A percentile compares a stretch with the other conserved stretches of the same genome.
Evolutionary conservation across 257 asterid species (phyloP).

Genomic region (Petrea volubilis): DNA sequence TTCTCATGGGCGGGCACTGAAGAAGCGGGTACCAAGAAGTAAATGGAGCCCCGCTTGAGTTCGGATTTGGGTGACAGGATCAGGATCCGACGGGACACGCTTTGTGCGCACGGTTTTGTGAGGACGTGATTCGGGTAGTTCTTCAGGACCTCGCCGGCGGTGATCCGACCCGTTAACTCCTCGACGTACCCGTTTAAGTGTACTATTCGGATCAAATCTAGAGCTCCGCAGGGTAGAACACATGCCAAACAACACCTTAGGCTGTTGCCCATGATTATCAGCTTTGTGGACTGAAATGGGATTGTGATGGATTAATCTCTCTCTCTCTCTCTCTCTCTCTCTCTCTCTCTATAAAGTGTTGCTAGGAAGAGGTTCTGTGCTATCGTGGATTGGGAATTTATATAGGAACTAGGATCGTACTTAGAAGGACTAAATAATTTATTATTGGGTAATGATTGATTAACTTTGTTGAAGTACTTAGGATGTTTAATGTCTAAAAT

Average conservation of each 20-base stretch:
- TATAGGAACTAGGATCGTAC: slow-evolving; percentile 27
- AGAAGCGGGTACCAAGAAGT: slow-evolving; percentile 83
- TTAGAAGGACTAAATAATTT: neutral
- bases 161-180: slow-evolving; percentile 71
- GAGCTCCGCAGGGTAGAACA: slow-evolving; percentile 96
- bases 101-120: slow-evolving; percentile 62
- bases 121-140: slow-evolving; percentile 77
- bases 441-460: slow-evolving; percentile 8
- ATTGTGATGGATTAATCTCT: neutral
- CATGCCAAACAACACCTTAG: slow-evolving; percentile 97
- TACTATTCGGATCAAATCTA: slow-evolving; percentile 89
- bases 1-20: slow-evolving; percentile 45
- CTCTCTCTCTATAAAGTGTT: neutral
- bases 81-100: slow-evolving; percentile 59
- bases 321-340: neutral
- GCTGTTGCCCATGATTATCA: slow-evolving; percentile 71
- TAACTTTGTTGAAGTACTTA: neutral
- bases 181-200: slow-evolving; percentile 82
- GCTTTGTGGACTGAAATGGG: neutral
- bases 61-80: slow-evolving; percentile 73
- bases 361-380: slow-evolving; percentile 11
- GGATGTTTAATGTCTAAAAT: neutral
- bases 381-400: slow-evolving; percentile 27
- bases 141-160: slow-evolving; percentile 64
- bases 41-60: slow-evolving; percentile 91